Percentiles rank a stretch among this genome's conserved stretches.
phyloP scores from a whole-genome alignment of 306 rosid genomes.

The Vigna radiata region DNA sequence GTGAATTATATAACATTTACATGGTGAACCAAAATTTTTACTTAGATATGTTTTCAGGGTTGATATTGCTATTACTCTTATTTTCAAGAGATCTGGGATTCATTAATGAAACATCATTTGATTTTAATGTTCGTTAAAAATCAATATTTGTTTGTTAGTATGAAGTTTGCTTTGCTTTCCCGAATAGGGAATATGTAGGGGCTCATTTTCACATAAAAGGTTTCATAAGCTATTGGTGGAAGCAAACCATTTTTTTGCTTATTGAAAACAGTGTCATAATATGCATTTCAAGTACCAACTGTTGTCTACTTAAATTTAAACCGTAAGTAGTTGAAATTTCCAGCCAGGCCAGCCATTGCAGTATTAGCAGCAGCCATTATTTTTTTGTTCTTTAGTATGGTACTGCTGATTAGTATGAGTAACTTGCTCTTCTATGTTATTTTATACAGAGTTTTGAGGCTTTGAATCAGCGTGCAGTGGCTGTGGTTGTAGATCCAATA shows the following conservation, averaged over 20 bases:
- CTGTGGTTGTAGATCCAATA: conserved; percentile 96
- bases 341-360: neutral
- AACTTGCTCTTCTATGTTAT: conserved; percentile 21
- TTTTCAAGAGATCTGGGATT: neutral
- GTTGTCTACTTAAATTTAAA: conserved; percentile 27
- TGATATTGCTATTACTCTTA: neutral
- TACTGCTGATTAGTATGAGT: conserved; percentile 20
- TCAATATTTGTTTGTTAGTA: conserved; percentile 5
- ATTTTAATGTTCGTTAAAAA: conserved; percentile 12
- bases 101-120: neutral
- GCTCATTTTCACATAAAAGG: neutral
- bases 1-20: neutral
- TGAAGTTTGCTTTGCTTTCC: conserved; percentile 23
- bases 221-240: neutral
- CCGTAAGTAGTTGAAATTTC: neutral
- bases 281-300: conserved; percentile 34
- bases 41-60: conserved; percentile 1
- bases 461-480: conserved; percentile 93
- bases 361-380: neutral
- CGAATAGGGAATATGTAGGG: neutral
- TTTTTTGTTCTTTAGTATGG: conserved; percentile 8
- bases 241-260: conserved; percentile 21
- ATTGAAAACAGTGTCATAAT: conserved; percentile 32
- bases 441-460: conserved; percentile 87
- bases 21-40: neutral